These are phyloP conservation scores for Hypholoma sublateritium DNA, from an alignment of 768 basidiomycete species.

Conservation along the genomic window DNA sequence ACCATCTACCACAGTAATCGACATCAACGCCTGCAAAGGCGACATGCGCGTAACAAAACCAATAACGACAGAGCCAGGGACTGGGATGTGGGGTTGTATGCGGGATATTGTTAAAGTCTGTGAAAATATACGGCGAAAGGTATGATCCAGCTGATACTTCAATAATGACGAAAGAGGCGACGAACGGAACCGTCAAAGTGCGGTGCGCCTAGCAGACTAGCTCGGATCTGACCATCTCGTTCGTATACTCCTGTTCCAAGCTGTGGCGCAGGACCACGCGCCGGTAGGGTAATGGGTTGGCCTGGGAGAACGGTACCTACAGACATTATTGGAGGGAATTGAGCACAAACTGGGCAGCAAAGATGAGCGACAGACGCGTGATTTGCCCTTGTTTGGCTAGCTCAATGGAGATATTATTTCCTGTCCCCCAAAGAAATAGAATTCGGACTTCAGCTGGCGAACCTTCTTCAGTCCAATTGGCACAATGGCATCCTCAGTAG, in stretches of 20 bases:
- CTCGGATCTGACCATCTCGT: conserved; percentile 61
- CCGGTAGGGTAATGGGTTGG: conserved; percentile 65
- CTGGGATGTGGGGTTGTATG: conserved; percentile 70
- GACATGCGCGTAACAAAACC: conserved; percentile 83
- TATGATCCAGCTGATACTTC: conserved; percentile 15
- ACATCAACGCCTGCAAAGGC: conserved; percentile 78
- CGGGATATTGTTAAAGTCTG: conserved; percentile 67
- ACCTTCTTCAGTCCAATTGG: conserved; percentile 15
- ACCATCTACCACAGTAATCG: conserved; percentile 87
- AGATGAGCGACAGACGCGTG: conserved; percentile 8
- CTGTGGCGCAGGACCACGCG: conserved; percentile 50
- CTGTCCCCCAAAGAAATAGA: conserved; percentile 26
- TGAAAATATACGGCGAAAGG: conserved; percentile 19
- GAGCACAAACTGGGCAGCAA: conserved; percentile 4
- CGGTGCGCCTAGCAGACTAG: conserved; percentile 70
- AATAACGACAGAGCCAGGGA: conserved; percentile 73
- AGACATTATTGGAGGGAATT: conserved; percentile 12
- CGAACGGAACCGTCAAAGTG: conserved; percentile 65
- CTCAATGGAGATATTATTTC: conserved; percentile 9
- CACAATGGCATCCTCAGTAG: conserved; percentile 61
- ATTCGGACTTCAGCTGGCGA: conserved; percentile 14
- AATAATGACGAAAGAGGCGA: conserved; percentile 29
- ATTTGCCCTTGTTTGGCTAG: conserved; percentile 33
- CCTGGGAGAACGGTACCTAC: conserved; percentile 61
- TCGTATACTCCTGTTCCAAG: conserved; percentile 68